phyloP scores from a whole-genome alignment of 768 basidiomycete genomes.

The Amanita exitialis region DNA sequence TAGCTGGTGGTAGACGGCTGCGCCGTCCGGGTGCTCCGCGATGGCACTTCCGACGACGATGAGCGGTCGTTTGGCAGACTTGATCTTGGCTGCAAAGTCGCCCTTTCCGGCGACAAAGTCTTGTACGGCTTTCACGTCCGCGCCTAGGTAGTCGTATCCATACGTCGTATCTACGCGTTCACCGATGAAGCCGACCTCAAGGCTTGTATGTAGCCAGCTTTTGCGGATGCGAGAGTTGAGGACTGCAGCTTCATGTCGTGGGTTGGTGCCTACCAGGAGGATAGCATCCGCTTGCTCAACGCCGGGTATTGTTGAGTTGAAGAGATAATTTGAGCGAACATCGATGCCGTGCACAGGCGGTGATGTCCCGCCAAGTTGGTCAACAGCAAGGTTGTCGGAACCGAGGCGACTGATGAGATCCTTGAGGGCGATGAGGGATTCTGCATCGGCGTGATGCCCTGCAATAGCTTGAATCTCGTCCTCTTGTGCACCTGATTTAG shows the following conservation, averaged over 20 bases:
- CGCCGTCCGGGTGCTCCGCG: constrained; percentile 76
- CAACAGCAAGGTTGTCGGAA: constrained; percentile 86
- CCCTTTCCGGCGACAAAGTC: constrained; percentile 73
- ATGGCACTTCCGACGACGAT: constrained; percentile 90
- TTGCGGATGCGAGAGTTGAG: constrained; percentile 95
- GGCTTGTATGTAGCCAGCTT: constrained; percentile 80
- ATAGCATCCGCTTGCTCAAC: constrained; percentile 89
- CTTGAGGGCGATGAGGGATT: constrained; percentile 87
- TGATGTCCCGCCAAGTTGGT: constrained; percentile 58
- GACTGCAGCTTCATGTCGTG: constrained; percentile 93
- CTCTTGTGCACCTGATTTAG: constrained; percentile 69
- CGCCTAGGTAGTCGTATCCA: constrained; percentile 86
- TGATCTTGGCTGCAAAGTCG: constrained; percentile 78
- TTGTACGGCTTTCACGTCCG: constrained; percentile 61
- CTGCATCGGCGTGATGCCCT: constrained; percentile 89
- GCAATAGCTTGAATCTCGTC: constrained; percentile 95
- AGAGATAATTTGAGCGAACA: constrained; percentile 91
- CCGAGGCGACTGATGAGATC: constrained; percentile 89
- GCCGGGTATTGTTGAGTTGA: constrained; percentile 88
- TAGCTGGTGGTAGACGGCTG: constrained; percentile 65
- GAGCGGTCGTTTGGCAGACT: constrained; percentile 80
- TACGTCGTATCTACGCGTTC: constrained; percentile 88
- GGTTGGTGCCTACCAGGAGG: constrained; percentile 92
- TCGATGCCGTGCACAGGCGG: constrained; percentile 77
- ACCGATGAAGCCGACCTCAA: constrained; percentile 86